Conservation (phyloP, 495 filamentous ascomycete species). For the Hypoxylon subgilvum region DNA sequence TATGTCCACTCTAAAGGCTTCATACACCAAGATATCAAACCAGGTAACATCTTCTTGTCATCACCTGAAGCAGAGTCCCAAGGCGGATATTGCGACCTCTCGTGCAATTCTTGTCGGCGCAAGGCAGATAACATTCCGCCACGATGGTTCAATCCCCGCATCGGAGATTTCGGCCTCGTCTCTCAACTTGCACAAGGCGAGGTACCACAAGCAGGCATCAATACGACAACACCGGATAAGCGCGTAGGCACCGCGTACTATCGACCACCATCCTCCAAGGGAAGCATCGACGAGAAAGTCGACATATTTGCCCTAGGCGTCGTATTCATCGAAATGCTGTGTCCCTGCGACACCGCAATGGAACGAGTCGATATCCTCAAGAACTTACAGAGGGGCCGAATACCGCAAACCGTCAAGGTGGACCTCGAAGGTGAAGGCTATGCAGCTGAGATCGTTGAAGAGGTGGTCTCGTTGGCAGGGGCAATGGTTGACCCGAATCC, state of each 20-base stretch:
- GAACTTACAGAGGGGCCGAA: conserved; percentile 46
- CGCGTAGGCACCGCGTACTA: conserved; percentile 38
- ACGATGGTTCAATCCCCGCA: conserved; percentile 58
- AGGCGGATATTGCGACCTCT: conserved; percentile 35
- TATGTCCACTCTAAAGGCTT: conserved; percentile 88
- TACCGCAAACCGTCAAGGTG: conserved; percentile 15
- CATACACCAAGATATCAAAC: conserved; percentile 98
- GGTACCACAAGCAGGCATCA: conserved; percentile 8
- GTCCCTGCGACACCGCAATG: conserved; percentile 59
- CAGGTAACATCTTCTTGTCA: conserved; percentile 96
- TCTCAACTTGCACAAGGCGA: conserved; percentile 55
- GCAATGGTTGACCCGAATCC: conserved; percentile 56
- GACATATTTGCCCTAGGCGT: conserved; percentile 63
- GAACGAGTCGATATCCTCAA: conserved; percentile 58
- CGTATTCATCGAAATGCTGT: conserved; percentile 61
- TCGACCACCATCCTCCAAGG: conserved; percentile 35
- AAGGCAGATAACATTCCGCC: conserved; percentile 4
- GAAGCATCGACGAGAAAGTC: conserved; percentile 57
- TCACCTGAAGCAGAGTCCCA: conserved; percentile 26
- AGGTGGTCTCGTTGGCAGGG: conserved; percentile 49
- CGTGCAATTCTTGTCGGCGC: conserved; percentile 41
- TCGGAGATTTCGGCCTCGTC: conserved; percentile 63
- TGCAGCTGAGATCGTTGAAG: conserved; percentile 45
- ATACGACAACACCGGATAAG: neutral
- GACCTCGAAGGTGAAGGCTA: conserved; percentile 37